These are phyloP conservation scores for Lentinula guzmanii DNA, from an alignment of 768 basidiomycete species.

Conservation along the genomic window DNA sequence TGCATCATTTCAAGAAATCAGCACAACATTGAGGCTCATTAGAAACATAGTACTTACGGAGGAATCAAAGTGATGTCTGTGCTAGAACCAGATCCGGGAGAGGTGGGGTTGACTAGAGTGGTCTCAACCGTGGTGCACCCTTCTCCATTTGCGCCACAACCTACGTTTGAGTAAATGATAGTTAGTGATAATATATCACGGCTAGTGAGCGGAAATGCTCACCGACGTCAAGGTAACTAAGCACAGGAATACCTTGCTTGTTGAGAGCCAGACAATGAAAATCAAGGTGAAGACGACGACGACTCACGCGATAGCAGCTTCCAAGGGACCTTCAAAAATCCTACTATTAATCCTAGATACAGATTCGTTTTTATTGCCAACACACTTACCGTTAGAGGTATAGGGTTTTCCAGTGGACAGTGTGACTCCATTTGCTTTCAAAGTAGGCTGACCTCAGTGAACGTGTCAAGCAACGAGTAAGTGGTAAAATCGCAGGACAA, in stretches of 20 bases:
- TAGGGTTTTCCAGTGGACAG: conserved; percentile 22
- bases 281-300: not conserved
- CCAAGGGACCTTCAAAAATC: conserved; percentile 15
- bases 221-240: conserved; percentile 5
- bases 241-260: not conserved
- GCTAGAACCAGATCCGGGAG: conserved; percentile 28
- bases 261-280: too few relatives aligned
- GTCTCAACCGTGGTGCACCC: conserved; percentile 28
- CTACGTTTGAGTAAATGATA: conserved; percentile 7
- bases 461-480: not conserved
- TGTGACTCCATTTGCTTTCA: conserved; percentile 16
- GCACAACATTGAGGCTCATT: not conserved
- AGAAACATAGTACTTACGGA: conserved; percentile 17
- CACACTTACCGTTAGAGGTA: conserved; percentile 14
- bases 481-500: not conserved
- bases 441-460: not conserved
- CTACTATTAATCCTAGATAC: not conserved
- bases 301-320: conserved; percentile 24
- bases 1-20: conserved; percentile 1
- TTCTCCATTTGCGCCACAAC: conserved; percentile 31
- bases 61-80: conserved; percentile 28
- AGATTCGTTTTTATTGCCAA: not conserved
- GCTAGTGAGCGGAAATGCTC: not conserved
- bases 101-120: conserved; percentile 24
- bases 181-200: not conserved